phyloP scores from a whole-genome alignment of 2,329 filamentous ascomycete genomes.

The Teratosphaeria epicoccoides region DNA sequence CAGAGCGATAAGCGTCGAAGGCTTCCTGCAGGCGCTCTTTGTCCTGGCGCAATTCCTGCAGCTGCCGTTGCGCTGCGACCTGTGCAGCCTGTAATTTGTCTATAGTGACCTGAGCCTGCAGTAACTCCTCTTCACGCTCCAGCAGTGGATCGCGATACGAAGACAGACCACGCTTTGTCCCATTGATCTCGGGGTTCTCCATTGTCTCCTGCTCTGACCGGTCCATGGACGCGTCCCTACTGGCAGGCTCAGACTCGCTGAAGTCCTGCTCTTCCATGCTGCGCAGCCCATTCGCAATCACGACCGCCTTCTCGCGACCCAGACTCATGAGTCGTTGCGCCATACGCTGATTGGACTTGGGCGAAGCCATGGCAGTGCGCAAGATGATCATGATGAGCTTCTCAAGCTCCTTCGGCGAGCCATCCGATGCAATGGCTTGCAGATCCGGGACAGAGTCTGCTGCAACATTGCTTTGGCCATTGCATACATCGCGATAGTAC shows the following conservation, averaged over 20 bases:
- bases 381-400: conserved; percentile 40
- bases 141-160: conserved; percentile 33
- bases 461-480: conserved; percentile 26
- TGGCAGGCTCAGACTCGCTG: conserved; percentile 17
- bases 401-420: conserved; percentile 26
- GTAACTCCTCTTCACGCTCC: conserved; percentile 40
- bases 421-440: conserved; percentile 39
- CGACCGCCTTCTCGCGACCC: conserved; percentile 24
- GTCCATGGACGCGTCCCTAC: conserved; percentile 22
- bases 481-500: conserved; percentile 38
- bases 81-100: conserved; percentile 33
- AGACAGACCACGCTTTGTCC: conserved; percentile 8
- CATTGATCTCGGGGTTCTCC: conserved; percentile 11
- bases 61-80: conserved; percentile 30
- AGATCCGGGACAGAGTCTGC: conserved; percentile 34
- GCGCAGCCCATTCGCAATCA: conserved; percentile 23
- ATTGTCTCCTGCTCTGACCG: conserved; percentile 18
- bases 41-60: conserved; percentile 31
- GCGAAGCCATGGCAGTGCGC: conserved; percentile 37
- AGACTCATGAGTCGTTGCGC: conserved; percentile 23
- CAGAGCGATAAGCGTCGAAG: conserved; percentile 36
- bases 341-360: conserved; percentile 40
- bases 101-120: conserved; percentile 38
- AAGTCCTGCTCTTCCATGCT: conserved; percentile 22
- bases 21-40: conserved; percentile 38